phyloP scores from a whole-genome alignment of 345 rosid genomes.

The Gossypioides kirkii region DNA sequence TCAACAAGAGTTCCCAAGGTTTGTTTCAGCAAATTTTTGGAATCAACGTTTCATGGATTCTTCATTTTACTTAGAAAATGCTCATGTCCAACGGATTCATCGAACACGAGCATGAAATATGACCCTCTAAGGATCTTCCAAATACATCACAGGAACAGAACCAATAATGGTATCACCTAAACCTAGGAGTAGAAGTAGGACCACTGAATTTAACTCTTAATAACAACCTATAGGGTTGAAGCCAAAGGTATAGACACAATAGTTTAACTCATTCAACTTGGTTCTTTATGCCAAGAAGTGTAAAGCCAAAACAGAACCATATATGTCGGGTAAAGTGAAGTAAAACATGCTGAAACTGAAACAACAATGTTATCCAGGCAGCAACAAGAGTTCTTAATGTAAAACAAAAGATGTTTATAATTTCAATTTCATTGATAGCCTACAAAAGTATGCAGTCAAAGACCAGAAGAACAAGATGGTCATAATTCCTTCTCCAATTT shows the following conservation, averaged over 20 bases:
- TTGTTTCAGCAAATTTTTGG: not conserved
- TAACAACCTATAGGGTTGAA: not conserved
- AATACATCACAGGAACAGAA: too few relatives aligned
- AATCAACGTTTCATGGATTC: too few relatives aligned
- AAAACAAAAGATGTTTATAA: not conserved
- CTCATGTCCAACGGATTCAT: too few relatives aligned
- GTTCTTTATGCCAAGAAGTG: not conserved
- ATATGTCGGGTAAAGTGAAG: not conserved
- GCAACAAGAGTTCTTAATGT: not conserved
- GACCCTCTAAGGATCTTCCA: too few relatives aligned
- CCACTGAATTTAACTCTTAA: not conserved
- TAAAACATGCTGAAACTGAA: not conserved
- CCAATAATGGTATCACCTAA: not conserved
- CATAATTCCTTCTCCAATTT: slow-evolving; percentile 40
- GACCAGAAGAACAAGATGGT: slow-evolving; percentile 8
- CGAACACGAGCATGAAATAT: too few relatives aligned
- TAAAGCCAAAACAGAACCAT: not conserved
- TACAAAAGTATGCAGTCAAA: not conserved
- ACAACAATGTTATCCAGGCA: not conserved
- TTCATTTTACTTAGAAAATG: too few relatives aligned
- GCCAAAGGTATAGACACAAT: not conserved
- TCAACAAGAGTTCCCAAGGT: not conserved
- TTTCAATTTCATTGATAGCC: not conserved
- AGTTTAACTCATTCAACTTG: not conserved
- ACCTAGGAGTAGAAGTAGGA: not conserved